Percentiles rank a stretch among this genome's conserved stretches.
phyloP scores from a whole-genome alignment of 495 filamentous ascomycete species.

The Paragyromitra xinjiangensis region DNA sequence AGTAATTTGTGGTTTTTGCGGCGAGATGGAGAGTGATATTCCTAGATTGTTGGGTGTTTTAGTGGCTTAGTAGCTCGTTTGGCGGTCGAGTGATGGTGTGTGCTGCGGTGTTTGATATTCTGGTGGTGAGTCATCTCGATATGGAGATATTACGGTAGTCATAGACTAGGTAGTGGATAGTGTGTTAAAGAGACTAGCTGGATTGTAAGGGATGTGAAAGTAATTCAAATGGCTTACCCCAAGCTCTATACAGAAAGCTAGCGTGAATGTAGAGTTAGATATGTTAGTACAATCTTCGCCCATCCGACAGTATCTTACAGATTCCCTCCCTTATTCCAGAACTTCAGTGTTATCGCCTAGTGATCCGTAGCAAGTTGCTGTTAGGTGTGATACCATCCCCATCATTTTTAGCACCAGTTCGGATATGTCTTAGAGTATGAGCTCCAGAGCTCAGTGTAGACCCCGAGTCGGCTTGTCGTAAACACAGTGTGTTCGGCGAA shows the following conservation, averaged over 20 bases:
- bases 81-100: no score
- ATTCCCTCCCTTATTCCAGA: background rate
- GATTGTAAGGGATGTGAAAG: no score
- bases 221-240: no score
- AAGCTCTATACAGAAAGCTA: background rate
- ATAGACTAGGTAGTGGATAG: no score
- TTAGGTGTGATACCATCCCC: background rate
- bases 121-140: background rate
- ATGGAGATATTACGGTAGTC: no score
- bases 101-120: background rate
- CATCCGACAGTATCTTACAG: background rate
- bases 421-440: background rate
- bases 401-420: background rate
- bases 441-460: background rate
- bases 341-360: conserved; percentile 5
- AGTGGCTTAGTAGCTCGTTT: no score
- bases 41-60: no score
- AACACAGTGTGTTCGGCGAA: background rate
- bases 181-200: no score
- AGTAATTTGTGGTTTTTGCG: background rate
- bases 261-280: background rate
- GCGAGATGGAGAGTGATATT: no score
- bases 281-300: conserved; percentile 10
- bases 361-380: conserved; percentile 1
- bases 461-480: background rate